Conservation (phyloP, 768 basidiomycete species). For the Naematelia encephala region DNA sequence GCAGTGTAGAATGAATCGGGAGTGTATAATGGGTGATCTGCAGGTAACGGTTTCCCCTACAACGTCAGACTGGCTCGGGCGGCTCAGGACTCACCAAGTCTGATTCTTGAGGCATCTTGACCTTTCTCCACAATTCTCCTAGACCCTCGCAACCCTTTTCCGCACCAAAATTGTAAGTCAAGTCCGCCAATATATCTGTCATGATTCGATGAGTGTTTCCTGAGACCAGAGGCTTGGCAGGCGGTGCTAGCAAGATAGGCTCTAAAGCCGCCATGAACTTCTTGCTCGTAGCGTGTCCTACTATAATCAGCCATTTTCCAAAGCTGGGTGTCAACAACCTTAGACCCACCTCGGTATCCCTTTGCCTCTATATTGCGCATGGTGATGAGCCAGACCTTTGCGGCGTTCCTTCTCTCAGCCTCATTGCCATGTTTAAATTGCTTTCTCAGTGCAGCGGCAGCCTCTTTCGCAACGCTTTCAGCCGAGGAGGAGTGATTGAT, state of each 20-base stretch:
- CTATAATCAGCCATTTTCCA: not conserved
- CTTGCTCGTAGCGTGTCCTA: slow-evolving; percentile 34
- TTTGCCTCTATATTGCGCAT: slow-evolving; percentile 71
- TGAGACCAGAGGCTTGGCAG: slow-evolving; percentile 31
- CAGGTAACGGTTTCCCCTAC: slow-evolving; percentile 43
- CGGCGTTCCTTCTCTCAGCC: slow-evolving; percentile 27
- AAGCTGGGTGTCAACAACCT: too few species aligned
- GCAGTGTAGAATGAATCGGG: slow-evolving; percentile 67
- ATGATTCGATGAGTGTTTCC: slow-evolving; percentile 49
- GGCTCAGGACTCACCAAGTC: slow-evolving; percentile 60
- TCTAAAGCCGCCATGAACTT: slow-evolving; percentile 32
- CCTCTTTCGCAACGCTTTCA: slow-evolving; percentile 75
- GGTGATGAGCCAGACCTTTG: slow-evolving; percentile 79
- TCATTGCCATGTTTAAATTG: slow-evolving; percentile 67
- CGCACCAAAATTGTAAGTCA: slow-evolving; percentile 64
- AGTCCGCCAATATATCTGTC: slow-evolving; percentile 75
- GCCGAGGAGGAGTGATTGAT: slow-evolving; percentile 59
- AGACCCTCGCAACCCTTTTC: slow-evolving; percentile 57
- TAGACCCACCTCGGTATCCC: slow-evolving; percentile 59
- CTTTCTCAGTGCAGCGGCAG: slow-evolving; percentile 71
- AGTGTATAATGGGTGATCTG: slow-evolving; percentile 38
- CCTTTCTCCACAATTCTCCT: slow-evolving; percentile 70
- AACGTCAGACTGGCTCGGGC: not conserved
- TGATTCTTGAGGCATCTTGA: slow-evolving; percentile 75
- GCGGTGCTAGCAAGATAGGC: slow-evolving; percentile 30